These are phyloP conservation scores for Exophiala lecanii-corni DNA, from an alignment of 2,329 filamentous ascomycete species.

Conservation along the genomic window DNA sequence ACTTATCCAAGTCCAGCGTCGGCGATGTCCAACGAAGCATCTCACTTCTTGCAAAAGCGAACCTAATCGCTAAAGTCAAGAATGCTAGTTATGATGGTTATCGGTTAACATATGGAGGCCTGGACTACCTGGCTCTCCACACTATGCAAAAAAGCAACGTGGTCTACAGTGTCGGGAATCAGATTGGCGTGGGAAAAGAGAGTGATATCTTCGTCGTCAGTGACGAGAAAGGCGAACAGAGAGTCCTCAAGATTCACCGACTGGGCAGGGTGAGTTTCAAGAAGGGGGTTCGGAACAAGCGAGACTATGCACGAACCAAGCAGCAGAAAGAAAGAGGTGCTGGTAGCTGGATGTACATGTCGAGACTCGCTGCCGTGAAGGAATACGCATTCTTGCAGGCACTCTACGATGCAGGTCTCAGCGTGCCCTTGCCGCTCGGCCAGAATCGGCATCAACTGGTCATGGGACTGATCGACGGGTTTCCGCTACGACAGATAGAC, in stretches of 20 bases:
- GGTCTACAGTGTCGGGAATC: constrained; percentile 88
- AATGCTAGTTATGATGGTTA: constrained; percentile 98
- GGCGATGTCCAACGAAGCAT: constrained; percentile 77
- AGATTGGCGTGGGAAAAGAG: constrained; percentile 95
- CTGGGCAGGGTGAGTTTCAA: constrained; percentile 95
- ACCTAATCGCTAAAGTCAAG: constrained; percentile 85
- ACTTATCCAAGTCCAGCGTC: constrained; percentile 70
- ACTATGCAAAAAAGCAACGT: constrained; percentile 73
- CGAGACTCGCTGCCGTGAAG: constrained; percentile 83
- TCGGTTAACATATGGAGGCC: constrained; percentile 88
- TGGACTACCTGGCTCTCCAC: constrained; percentile 96
- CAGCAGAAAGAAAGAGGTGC: constrained; percentile 43
- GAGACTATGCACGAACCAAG: constrained; percentile 81
- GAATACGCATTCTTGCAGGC: constrained; percentile 94
- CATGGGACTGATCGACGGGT: constrained; percentile 90
- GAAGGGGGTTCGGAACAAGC: constrained; percentile 80
- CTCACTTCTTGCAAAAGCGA: constrained; percentile 83
- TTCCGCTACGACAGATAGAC: constrained; percentile 83
- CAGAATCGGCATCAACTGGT: constrained; percentile 94
- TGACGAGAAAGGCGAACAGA: constrained; percentile 68
- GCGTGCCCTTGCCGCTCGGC: constrained; percentile 79
- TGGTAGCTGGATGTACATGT: constrained; percentile 98
- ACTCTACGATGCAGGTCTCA: constrained; percentile 75
- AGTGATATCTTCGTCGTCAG: constrained; percentile 95
- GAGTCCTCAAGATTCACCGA: constrained; percentile 91